These are phyloP conservation scores for Fraxinus sp. DNA, from an alignment of 305 asterid species.

Conservation along the genomic window DNA sequence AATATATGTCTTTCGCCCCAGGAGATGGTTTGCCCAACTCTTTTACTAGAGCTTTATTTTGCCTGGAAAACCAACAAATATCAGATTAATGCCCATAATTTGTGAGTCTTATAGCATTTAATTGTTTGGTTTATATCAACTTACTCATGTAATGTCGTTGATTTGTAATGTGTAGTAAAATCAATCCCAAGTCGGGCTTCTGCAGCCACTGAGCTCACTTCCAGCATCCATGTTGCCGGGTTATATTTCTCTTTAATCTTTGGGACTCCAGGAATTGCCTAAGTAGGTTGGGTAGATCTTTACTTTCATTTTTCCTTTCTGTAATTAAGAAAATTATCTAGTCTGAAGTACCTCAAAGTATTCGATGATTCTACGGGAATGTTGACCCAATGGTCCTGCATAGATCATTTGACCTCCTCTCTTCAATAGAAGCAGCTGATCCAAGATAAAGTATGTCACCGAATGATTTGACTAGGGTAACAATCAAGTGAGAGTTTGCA, in stretches of 20 bases:
- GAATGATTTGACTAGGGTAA: neutral
- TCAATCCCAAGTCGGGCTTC: constrained; percentile 76
- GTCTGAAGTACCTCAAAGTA: constrained; percentile 71
- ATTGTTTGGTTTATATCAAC: constrained; percentile 19
- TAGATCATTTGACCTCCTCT: constrained; percentile 92
- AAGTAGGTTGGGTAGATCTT: constrained; percentile 13
- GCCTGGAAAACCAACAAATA: constrained; percentile 25
- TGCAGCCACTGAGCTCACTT: constrained; percentile 69
- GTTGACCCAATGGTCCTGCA: constrained; percentile 84
- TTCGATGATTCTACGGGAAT: constrained; percentile 66
- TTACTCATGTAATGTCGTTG: constrained; percentile 66
- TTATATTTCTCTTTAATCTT: constrained; percentile 75
- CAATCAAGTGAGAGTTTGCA: neutral
- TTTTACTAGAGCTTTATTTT: constrained; percentile 46
- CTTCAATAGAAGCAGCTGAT: constrained; percentile 83
- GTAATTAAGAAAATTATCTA: neutral
- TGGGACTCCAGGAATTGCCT: constrained; percentile 74
- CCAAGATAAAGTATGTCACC: constrained; percentile 8
- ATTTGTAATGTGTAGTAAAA: constrained; percentile 72
- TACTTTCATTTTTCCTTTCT: neutral
- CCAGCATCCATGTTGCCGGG: constrained; percentile 99
- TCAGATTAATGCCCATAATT: neutral
- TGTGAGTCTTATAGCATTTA: neutral
- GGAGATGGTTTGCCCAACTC: constrained; percentile 49
- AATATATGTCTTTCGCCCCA: constrained; percentile 46